A percentile compares a stretch with the other conserved stretches of the same genome.
Evolutionary conservation across 2,329 filamentous ascomycete species (phyloP).

Genomic region (Diaporthe australafricana): DNA sequence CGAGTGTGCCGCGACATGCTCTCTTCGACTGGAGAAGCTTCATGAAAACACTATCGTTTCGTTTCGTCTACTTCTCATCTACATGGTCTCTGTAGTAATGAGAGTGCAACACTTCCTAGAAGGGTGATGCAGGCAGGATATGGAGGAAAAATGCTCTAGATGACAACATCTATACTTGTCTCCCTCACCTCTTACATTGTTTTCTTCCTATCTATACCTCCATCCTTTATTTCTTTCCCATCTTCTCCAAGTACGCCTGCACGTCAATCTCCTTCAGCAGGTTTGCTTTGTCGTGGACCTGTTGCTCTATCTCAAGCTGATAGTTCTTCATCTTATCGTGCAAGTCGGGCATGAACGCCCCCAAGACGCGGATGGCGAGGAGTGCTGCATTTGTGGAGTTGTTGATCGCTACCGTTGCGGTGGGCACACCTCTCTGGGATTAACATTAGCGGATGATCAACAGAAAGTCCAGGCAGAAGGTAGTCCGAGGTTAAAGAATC

Average conservation of each 20-base stretch:
- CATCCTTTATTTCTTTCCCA: slow-evolving; percentile 44
- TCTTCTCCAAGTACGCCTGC: slow-evolving; percentile 62
- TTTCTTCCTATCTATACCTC: neutral
- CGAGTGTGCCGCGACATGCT: neutral
- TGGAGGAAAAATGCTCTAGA: too few relatives aligned
- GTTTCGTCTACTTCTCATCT: neutral
- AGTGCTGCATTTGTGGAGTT: slow-evolving; percentile 83
- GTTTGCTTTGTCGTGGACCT: slow-evolving; percentile 73
- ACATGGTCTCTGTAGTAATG: neutral
- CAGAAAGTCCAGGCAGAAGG: slow-evolving; percentile 51
- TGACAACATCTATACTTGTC: neutral
- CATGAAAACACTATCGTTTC: neutral
- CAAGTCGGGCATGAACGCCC: slow-evolving; percentile 67
- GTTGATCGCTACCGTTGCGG: slow-evolving; percentile 82
- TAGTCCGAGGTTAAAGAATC: neutral
- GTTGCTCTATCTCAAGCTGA: slow-evolving; percentile 70
- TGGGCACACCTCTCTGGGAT: slow-evolving; percentile 70
- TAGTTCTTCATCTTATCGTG: slow-evolving; percentile 69
- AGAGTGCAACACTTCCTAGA: neutral
- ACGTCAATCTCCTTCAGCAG: slow-evolving; percentile 67
- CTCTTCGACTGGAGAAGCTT: neutral
- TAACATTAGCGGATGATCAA: slow-evolving; percentile 49
- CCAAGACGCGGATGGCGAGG: slow-evolving; percentile 76
- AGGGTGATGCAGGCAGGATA: neutral
- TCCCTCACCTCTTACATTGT: too few relatives aligned